Base-by-base conservation (phyloP, 495 filamentous ascomycete species). In the Aspergillus bertholletiae region DNA sequence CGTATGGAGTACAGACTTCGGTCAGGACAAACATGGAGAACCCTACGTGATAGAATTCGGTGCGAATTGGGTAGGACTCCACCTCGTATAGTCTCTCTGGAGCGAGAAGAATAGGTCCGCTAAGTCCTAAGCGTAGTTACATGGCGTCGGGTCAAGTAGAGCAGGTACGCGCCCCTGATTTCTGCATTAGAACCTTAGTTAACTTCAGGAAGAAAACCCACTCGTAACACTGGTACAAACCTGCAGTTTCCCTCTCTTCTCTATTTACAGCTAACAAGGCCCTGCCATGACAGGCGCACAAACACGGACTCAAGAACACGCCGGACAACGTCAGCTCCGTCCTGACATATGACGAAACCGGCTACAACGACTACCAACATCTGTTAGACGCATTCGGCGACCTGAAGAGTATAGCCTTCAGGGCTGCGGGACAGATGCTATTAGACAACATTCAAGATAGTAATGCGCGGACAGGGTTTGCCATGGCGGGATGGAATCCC, bases 1-100 rank as follows among this genome's bases (percentile, higher is more conserved):
- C 41, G 79, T 80, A 24, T 66, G 68, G 48, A 71, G 81, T 53
- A 79, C 80, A 0, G 74, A 67, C 0, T 89, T 92, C 63, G 87
- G 88, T 7, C 62, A 69, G 37, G 61, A 71, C n/a, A 46, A 66
- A 13, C 54, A 73, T 46, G 80, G 81, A 0, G 74, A 79, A 0
- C 79, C 82, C 4, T 87, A 84, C 66, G 74, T 67, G 1, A 70
- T 89, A n/a, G 86, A 89, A 62, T 68, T 85, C 15, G 86, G 86
- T 9, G 85, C 84, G 8, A 89, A 88, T 55, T 89, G 86, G 86
- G 82, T 76, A 70, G 49, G 56, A 40, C n/a, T 20, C 26, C 28
- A 0, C 6, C 17, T 26, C 32, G n/a, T n/a, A n/a, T n/a, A n/a
- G n/a, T n/a, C n/a, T n/a, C n/a, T n/a, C n/a, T n/a, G n/a, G n/a